Percentiles rank a stretch among this genome's conserved stretches.
These are phyloP conservation scores for Didymella pomorum DNA, from an alignment of 2,329 filamentous ascomycete genomes.

Conservation along the genomic window DNA sequence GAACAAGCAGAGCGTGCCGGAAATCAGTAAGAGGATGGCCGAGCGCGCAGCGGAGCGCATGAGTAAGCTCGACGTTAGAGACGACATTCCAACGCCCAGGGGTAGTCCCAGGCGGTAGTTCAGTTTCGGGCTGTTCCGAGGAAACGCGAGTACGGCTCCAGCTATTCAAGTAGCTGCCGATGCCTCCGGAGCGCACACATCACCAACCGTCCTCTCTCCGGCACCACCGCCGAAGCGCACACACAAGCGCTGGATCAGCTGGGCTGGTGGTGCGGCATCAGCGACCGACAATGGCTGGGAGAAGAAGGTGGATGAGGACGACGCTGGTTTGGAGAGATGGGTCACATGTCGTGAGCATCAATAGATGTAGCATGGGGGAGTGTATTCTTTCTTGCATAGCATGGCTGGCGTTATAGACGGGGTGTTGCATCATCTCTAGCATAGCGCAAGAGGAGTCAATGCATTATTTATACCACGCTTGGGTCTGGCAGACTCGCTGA, in stretches of 20 bases:
- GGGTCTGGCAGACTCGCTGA: too few species aligned
- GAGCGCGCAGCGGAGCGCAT: conserved; percentile 24
- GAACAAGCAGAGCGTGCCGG: conserved; percentile 7
- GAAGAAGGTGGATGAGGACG: too few species aligned
- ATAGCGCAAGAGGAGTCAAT: background rate
- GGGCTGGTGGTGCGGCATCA: too few species aligned
- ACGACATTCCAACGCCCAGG: conserved; percentile 34
- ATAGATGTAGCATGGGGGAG: background rate
- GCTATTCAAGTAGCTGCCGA: too few species aligned
- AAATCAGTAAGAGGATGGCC: conserved; percentile 21
- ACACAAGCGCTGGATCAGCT: too few species aligned
- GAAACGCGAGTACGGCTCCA: too few species aligned
- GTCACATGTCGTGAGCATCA: background rate
- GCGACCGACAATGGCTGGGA: too few species aligned
- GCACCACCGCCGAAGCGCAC: too few species aligned
- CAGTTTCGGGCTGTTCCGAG: background rate
- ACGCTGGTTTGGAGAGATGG: background rate
- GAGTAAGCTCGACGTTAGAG: conserved; percentile 27
- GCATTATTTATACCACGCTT: background rate
- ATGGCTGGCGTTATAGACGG: background rate
- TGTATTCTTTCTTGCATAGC: background rate
- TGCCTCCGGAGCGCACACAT: too few species aligned
- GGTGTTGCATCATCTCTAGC: background rate
- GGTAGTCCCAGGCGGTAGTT: conserved; percentile 24
- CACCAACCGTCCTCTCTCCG: too few species aligned